phyloP scores from a whole-genome alignment of 2,329 filamentous ascomycete species.

The Mariannaea sp. region DNA sequence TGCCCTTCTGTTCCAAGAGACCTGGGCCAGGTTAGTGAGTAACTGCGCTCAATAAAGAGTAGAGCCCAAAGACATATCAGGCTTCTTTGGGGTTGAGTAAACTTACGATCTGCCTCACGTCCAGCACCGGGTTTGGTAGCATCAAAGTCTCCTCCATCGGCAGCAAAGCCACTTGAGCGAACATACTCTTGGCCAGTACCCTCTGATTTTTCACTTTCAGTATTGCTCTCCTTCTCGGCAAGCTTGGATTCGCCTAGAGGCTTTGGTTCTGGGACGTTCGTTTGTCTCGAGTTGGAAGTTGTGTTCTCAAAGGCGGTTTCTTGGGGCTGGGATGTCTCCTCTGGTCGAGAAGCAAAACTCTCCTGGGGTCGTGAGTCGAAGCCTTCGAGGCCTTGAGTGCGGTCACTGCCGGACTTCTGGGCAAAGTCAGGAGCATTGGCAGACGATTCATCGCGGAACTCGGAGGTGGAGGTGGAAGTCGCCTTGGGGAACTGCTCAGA shows the following conservation, averaged over 20 bases:
- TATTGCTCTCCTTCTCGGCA: conserved; percentile 20
- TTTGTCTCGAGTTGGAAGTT: conserved; percentile 8
- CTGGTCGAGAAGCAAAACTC: conserved; percentile 39
- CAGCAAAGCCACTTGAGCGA: conserved; percentile 61
- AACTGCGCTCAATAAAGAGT: too few relatives aligned
- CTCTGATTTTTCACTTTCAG: conserved; percentile 38
- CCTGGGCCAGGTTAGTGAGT: conserved; percentile 31
- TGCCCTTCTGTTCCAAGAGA: conserved; percentile 43
- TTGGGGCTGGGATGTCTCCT: neutral
- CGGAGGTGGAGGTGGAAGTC: conserved; percentile 36
- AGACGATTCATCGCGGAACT: conserved; percentile 41
- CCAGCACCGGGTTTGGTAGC: conserved; percentile 67
- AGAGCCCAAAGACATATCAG: too few relatives aligned
- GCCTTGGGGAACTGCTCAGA: conserved; percentile 44
- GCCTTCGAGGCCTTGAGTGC: conserved; percentile 42
- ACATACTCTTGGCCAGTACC: conserved; percentile 63
- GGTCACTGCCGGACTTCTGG: conserved; percentile 41
- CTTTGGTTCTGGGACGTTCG: conserved; percentile 2
- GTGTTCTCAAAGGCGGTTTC: neutral
- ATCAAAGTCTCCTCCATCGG: conserved; percentile 72
- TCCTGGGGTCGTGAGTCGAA: conserved; percentile 51
- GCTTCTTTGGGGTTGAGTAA: too few relatives aligned
- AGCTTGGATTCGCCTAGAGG: conserved; percentile 6
- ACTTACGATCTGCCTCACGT: conserved; percentile 67
- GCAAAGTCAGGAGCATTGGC: conserved; percentile 33